These are phyloP conservation scores for Zygosaccharomyces siamensis DNA, from an alignment of 805 yeast species.

Conservation along the genomic window DNA sequence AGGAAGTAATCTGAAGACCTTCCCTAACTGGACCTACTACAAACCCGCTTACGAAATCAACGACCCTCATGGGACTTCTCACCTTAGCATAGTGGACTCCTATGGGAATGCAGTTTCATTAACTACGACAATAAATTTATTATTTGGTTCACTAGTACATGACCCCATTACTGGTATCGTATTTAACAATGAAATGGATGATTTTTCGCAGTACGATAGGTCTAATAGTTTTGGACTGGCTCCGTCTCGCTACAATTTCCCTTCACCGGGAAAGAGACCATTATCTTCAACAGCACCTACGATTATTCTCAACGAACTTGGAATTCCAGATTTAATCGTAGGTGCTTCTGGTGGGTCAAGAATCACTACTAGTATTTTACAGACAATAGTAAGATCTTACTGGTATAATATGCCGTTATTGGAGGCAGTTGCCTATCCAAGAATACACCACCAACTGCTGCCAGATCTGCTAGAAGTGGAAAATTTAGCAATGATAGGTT, in stretches of 20 bases:
- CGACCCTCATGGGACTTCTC: conserved; percentile 90
- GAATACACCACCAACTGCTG: conserved; percentile 84
- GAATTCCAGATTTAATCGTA: conserved; percentile 57
- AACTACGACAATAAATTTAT: conserved; percentile 82
- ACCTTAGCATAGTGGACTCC: conserved; percentile 72
- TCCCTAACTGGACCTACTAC: conserved; percentile 63
- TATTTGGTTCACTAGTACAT: conserved; percentile 78
- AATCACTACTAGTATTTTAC: conserved; percentile 76
- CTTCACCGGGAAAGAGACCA: conserved; percentile 75
- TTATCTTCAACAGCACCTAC: conserved; percentile 79
- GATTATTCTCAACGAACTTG: conserved; percentile 47
- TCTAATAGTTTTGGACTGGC: conserved; percentile 73
- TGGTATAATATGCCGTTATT: conserved; percentile 55
- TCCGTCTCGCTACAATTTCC: conserved; percentile 76
- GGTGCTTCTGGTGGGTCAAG: conserved; percentile 96
- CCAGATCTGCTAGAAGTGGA: conserved; percentile 70
- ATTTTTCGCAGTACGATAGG: conserved; percentile 68
- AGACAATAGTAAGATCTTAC: conserved; percentile 66
- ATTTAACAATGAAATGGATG: conserved; percentile 91
- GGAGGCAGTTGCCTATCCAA: conserved; percentile 70
- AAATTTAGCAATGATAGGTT: conserved; percentile 39
- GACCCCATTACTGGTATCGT: conserved; percentile 80
- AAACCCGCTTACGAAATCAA: conserved; percentile 71
- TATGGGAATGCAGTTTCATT: conserved; percentile 74
- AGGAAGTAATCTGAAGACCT: conserved; percentile 45